Base-by-base conservation (phyloP, 164 flowering plant genomes). In the Chimonanthus praecox region DNA sequence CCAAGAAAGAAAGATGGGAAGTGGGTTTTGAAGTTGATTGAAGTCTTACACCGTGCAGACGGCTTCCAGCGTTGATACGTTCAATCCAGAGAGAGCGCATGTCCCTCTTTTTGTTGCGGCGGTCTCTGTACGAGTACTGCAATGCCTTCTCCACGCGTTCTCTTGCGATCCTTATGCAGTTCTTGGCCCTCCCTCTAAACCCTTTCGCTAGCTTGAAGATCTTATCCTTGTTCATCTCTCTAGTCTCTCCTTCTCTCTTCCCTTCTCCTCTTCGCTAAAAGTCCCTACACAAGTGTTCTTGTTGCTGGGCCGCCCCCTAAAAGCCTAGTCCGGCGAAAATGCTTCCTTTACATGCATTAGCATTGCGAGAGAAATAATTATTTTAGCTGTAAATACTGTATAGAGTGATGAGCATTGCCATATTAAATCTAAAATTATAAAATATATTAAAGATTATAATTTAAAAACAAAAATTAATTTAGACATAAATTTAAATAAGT, bases 61-160 rank as follows among this genome's bases (percentile, higher is more conserved):
- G 90, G 61, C 86, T 78, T 49, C 97, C 98, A 10, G 97, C 98
- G 66, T 91, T 94, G 83, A 94, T 90, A 62, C 98, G 86, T 75
- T 94, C 87, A 70, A 94, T 92, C 98, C 98, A 94, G 67, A 94
- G 97, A 4, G 88, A 83, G 21, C 98, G 87, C 98, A 94, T 92
- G 74, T 94, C 98, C 44, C 97, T 88, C 87, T 94, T 92, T 87
- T 94, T 94, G 86, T 80, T 94, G 64, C 97, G 88, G 21, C 95
- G 88, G 46, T 91, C 97, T 71, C 95, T 80, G 77, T 91, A 94
- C 0, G 97, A 91, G 67, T 91, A 91, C 78, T 94, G 95, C 75
- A 94, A 83, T 0, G 94, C 98, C 82, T 94, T 92, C 85, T 94
- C 97, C 70, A 92, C 98, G 58, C 97, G 83, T 78, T 94, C 97